Base-by-base conservation (phyloP, 2,329 filamentous ascomycete species). In the Pestalotiopsis sp. region DNA sequence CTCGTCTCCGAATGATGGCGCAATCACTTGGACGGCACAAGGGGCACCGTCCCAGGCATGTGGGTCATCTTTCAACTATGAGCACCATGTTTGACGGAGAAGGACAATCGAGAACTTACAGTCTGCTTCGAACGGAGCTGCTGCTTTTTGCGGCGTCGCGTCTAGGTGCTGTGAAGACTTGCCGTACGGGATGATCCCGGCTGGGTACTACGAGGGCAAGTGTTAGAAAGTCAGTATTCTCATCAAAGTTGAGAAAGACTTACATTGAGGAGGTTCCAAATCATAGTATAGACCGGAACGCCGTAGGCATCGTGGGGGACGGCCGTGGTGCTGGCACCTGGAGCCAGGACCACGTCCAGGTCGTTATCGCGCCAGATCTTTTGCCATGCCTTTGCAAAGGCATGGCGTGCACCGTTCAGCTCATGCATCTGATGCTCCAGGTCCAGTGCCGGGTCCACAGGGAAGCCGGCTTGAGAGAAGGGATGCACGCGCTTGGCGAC, bases 211-310 rank as follows among this genome's bases (percentile, higher is more conserved):
- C 38, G 38, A 13, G 31, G 11, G 20, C 27, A 17, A 23, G 23
- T 36, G 64, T 65, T 20, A 39, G 52, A 27, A 20, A 12, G 14
- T 38, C 12, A 27, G 2, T 11, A 41, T 62, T 3, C 0, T 4
- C 6, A 65, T 58, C 70, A 55, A 69, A 58, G 27, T 20, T 4
- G 41, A n/a, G 39, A 25, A 25, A 13, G 20, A 78, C 83, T 77
- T 72, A 84, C 85, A 74, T 88, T 84, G 4, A 88, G 71, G 9
- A 88, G 25, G 69, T 89, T 90, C 74, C 81, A 81, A 38, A 88
- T 69, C 20, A 82, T 73, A 0, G 87, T 88, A 65, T 86, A 87
- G 0, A 80, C 75, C 1, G 82, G 78, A 0, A 79, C 36, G 0
- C 84, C 81, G 74, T 84, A 89, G 0, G 78, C 81, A 73, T 89